Evolutionary conservation across 306 rosid genomes (phyloP).

Genomic region (Dicorynia guianensis): DNA sequence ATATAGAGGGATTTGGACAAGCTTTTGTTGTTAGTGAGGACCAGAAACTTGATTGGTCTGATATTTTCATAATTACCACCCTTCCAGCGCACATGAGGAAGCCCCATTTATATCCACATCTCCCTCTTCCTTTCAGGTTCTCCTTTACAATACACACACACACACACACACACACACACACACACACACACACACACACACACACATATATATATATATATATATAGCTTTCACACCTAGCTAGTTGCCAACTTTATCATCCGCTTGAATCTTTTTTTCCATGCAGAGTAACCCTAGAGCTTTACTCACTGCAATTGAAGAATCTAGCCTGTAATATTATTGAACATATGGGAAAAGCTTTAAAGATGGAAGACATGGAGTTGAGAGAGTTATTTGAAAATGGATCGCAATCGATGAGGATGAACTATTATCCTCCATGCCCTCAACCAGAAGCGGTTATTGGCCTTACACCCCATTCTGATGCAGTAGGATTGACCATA

Average conservation of each 20-base stretch:
- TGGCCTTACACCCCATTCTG: slow-evolving; percentile 58
- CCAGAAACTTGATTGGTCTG: slow-evolving; percentile 63
- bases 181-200: too few species aligned
- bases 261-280: neutral
- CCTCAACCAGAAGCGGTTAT: slow-evolving; percentile 52
- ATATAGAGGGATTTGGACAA: slow-evolving; percentile 74
- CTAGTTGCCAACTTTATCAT: too few species aligned
- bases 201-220: too few species aligned
- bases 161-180: too few species aligned
- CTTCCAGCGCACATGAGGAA: slow-evolving; percentile 49
- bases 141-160: too few species aligned
- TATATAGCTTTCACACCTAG: too few species aligned
- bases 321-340: slow-evolving; percentile 30
- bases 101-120: slow-evolving; percentile 58
- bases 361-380: slow-evolving; percentile 41
- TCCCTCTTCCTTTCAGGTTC: slow-evolving; percentile 60
- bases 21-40: slow-evolving; percentile 53
- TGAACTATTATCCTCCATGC: slow-evolving; percentile 64
- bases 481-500: slow-evolving; percentile 44
- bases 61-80: slow-evolving; percentile 49
- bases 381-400: slow-evolving; percentile 36
- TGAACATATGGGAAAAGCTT: slow-evolving; percentile 41
- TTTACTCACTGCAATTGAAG: slow-evolving; percentile 38
- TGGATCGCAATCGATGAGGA: slow-evolving; percentile 45
- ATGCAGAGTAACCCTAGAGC: slow-evolving; percentile 56